Base-by-base conservation (phyloP, 2,329 filamentous ascomycete genomes). In the Daldinia sp. region DNA sequence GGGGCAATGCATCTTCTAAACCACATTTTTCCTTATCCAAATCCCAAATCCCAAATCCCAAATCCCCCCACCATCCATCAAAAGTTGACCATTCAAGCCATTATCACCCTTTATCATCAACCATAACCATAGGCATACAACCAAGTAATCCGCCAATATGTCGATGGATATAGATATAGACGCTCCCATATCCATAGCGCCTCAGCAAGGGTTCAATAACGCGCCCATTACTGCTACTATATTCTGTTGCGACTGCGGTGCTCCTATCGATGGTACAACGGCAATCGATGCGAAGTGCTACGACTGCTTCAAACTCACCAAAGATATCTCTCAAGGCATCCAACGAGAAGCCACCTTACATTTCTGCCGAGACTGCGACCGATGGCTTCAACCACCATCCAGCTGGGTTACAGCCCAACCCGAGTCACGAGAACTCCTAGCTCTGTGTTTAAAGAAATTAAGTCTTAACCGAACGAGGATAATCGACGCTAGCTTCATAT, bases 231-330 rank as follows among this genome's bases (percentile, higher is more conserved):
- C 82, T 70, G 88, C 88, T 70, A 91, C 88, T n/a, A 97, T 98
- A 78, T 92, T 99, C 65, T 99, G 96, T 82, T 97, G 93, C 85
- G 97, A 98, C 86, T 99, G 96, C 81, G 96, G 95, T 78, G 94
- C 93, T 68, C 91, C 95, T 42, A 97, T 99, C 77, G 94, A 98
- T 81, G 96, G 96, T 80, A 97, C 94, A 18, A 89, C 90, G 13
- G 87, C 93, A 28, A 90, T 92, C 60, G 94, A 94, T 69, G 94
- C 96, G 44, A 90, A 98, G 64, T 99, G 96, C 84, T 93, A 93
- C 81, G 95, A 98, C 85, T 98, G 96, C 81, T 90, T 98, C 79
- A 97, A 97, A 81, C 88, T 97, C 74, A 97, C 94, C 55, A 89
- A 97, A 81, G 96, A 99, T 82, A 95, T 98, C 74, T 97, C 94